phyloP scores from a whole-genome alignment of 192 early-diverging fungal genomes.

The Backusella tuberculispora region DNA sequence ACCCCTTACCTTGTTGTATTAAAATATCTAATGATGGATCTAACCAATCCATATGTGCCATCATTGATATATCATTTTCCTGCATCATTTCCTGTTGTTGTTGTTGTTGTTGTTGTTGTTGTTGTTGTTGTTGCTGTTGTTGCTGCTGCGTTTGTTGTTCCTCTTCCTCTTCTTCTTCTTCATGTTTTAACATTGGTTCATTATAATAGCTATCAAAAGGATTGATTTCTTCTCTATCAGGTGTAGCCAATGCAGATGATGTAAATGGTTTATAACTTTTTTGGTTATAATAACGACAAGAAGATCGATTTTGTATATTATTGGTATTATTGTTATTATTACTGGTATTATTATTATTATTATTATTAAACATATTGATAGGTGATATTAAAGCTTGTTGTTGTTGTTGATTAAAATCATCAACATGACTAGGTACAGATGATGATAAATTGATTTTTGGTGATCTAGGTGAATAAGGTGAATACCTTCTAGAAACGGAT shows the following conservation, averaged over 20 bases:
- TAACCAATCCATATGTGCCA: constrained; percentile 14
- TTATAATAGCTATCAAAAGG: constrained; percentile 19
- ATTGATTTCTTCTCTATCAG: constrained; percentile 26
- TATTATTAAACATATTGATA: background rate
- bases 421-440: background rate
- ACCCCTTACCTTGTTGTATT: constrained; percentile 19
- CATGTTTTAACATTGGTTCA: background rate
- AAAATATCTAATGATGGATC: constrained; percentile 11
- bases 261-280: constrained; percentile 23
- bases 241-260: constrained; percentile 22
- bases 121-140: background rate
- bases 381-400: background rate
- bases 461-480: constrained; percentile 39
- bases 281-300: background rate
- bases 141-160: background rate
- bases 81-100: too few relatives aligned
- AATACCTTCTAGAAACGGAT: constrained; percentile 30
- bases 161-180: background rate
- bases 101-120: background rate
- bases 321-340: too few relatives aligned
- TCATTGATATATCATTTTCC: background rate
- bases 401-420: background rate
- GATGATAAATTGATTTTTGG: constrained; percentile 21
- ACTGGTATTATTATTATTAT: background rate
- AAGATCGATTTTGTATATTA: background rate